Evolutionary conservation across 73 alveolate species (phyloP).

Genomic region (Blepharisma japonicum): DNA sequence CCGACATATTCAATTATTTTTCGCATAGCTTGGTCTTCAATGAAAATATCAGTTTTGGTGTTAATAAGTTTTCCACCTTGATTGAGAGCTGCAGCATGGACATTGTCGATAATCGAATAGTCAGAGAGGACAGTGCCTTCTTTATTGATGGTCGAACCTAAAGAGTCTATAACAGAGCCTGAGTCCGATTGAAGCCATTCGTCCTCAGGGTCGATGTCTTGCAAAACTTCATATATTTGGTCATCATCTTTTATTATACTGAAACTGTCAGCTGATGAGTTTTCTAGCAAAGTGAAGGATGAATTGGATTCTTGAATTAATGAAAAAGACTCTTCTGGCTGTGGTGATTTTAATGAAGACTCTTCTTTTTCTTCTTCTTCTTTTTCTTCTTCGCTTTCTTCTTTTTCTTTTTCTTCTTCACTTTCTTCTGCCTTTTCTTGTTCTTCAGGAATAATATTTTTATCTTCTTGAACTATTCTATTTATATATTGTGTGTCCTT

Average conservation of each 20-base stretch:
- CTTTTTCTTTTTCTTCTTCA: background rate
- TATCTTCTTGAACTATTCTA: background rate
- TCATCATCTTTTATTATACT: no score
- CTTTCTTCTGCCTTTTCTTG: background rate
- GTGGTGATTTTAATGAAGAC: no score
- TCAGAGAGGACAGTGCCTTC: background rate
- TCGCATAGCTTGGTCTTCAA: constrained; percentile 72
- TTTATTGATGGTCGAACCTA: background rate
- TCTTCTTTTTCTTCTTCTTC: background rate
- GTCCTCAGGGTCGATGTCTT: constrained; percentile 8
- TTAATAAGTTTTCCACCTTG: constrained; percentile 37
- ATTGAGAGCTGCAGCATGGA: constrained; percentile 21
- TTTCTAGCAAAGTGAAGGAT: no score
- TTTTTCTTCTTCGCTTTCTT: no score
- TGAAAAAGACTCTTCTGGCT: no score
- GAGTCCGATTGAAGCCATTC: constrained; percentile 27
- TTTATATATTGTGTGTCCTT: background rate
- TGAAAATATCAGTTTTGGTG: constrained; percentile 70
- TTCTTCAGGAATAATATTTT: background rate
- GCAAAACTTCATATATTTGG: no score
- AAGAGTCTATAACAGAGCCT: background rate
- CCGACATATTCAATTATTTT: constrained; percentile 75
- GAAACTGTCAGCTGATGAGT: no score
- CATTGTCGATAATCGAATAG: constrained; percentile 14
- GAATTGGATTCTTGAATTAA: no score